phyloP scores from a whole-genome alignment of 805 yeast genomes.

The Grigorovia transvaalensis region DNA sequence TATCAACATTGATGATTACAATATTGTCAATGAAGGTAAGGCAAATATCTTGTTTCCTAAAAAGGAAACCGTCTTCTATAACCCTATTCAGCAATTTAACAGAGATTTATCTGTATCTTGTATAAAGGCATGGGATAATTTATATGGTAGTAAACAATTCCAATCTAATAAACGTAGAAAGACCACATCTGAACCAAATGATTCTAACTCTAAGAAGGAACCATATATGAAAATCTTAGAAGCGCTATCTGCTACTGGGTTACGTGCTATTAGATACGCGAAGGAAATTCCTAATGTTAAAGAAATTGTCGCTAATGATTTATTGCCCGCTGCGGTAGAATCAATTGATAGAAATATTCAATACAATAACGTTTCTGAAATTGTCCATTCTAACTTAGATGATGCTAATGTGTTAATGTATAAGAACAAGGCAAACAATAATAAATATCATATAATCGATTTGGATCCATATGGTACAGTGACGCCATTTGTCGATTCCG shows the following conservation, averaged over 20 bases:
- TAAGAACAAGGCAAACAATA: constrained; percentile 30
- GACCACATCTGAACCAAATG: constrained; percentile 3
- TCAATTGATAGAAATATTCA: constrained; percentile 64
- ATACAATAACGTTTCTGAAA: constrained; percentile 48
- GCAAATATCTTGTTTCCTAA: constrained; percentile 79
- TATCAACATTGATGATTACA: constrained; percentile 28
- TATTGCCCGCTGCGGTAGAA: constrained; percentile 74
- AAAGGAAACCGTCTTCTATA: constrained; percentile 79
- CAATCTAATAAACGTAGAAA: constrained; percentile 23
- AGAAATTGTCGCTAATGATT: constrained; percentile 79
- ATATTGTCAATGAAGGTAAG: constrained; percentile 59
- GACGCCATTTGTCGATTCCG: constrained; percentile 88
- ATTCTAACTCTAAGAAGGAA: constrained; percentile 2
- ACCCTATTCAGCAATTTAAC: constrained; percentile 94
- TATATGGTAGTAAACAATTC: constrained; percentile 31
- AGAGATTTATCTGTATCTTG: constrained; percentile 81
- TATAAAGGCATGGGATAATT: constrained; percentile 75
- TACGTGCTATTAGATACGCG: constrained; percentile 87
- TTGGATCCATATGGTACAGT: constrained; percentile 98
- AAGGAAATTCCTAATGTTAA: constrained; percentile 75
- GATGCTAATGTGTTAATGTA: constrained; percentile 89
- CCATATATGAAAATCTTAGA: constrained; percentile 67
- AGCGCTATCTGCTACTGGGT: constrained; percentile 90
- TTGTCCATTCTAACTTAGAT: constrained; percentile 61
- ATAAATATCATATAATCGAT: constrained; percentile 74